Evolutionary conservation across 2,329 filamentous ascomycete genomes (phyloP), one percentile per base, ranked within the genome.

Genomic region (Neofusicoccum laricinum): DNA sequence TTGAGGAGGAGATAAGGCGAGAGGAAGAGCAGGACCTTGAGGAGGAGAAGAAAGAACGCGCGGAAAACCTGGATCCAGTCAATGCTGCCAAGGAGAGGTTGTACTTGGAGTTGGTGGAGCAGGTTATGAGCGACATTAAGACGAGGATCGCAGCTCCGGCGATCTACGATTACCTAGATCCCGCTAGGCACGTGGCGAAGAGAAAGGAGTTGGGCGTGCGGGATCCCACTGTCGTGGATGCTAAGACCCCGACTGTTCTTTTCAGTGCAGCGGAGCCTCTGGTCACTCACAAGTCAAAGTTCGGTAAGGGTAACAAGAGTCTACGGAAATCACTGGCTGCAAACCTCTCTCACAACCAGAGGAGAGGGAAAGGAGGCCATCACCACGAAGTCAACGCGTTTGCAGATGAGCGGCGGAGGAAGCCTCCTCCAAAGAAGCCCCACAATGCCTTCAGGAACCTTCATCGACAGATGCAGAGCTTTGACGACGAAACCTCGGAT

Each of bases 41-140:
- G 72, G 90, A 95, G 69, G 94, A 98, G 76, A 97, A 95, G 80
- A 89, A 88, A 72, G 90, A 94, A 70, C 84, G 94, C 61, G 93
- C 93, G 17, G 89, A 90, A 72, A 90, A 96, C 73, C 86, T 97
- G 68, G 94, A 99, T 76, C 94, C 95, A n/a, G 91, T 94, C 4
- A 80, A 83, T 55, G 94, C 96, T 73, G 94, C 95, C 38, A 82
- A 93, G 43, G 88, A 93, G 66, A 85, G 91, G 49, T 85, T 97
- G 61, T 86, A 90, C 59, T 86, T 87, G 61, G 93, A 98, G 75
- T 82, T 99, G 73, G 88, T 87, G 65, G 91, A 96, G 73, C 95
- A 96, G 75, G 81, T 99, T 40, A 87, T 98, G 67, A 87, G 90
- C 68, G 93, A 97, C 74, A 91, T 98, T 72, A 93, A 93, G 70